Conservation (phyloP, 331 rosid genomes). For the Malus hybrid region DNA sequence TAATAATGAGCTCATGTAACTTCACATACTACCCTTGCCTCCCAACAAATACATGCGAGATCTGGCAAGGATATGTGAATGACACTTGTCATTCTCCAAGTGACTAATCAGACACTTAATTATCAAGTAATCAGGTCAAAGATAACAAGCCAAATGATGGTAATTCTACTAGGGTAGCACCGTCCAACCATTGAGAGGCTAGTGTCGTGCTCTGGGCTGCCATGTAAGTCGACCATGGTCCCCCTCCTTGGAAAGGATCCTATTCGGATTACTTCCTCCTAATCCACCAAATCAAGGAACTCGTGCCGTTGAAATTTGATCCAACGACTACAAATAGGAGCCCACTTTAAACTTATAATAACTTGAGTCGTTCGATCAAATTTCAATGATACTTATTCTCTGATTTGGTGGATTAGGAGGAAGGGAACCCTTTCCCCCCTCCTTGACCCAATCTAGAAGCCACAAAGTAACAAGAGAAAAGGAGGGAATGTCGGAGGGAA, state of each 20-base stretch:
- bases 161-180: slow-evolving; percentile 29
- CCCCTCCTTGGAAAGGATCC: neutral
- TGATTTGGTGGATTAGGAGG: too few relatives aligned
- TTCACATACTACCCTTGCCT: neutral
- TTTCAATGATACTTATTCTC: too few relatives aligned
- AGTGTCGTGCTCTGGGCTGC: slow-evolving; percentile 13
- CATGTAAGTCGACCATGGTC: slow-evolving; percentile 20
- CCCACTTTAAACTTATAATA: too few relatives aligned
- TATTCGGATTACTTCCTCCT: fast-evolving
- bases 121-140: neutral
- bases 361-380: too few relatives aligned
- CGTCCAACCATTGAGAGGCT: slow-evolving; percentile 34
- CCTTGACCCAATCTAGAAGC: slow-evolving; percentile 16
- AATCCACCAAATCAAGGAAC: too few relatives aligned
- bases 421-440: neutral
- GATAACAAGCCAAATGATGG: neutral
- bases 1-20: neutral
- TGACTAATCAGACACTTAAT: neutral
- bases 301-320: too few relatives aligned
- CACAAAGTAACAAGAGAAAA: neutral
- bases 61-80: neutral
- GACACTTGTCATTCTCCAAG: neutral
- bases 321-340: too few relatives aligned
- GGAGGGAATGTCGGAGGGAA: slow-evolving; percentile 4
- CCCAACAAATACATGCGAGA: neutral